phyloP scores from a whole-genome alignment of 208 protist species.

The Trypanosoma platydactyli region DNA sequence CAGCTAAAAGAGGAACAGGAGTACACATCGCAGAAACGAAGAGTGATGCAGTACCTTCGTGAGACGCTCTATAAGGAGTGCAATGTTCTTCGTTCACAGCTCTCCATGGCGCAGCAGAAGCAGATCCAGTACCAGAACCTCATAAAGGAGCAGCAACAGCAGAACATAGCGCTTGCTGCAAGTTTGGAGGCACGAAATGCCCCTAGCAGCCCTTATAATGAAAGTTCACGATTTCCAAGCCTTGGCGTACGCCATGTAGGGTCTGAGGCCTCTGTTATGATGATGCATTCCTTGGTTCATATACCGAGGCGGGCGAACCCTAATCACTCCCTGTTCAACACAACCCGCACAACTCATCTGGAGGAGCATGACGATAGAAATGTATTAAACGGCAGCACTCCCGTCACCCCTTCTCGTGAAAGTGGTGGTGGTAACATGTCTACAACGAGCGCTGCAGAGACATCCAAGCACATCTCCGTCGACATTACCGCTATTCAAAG shows the following conservation, averaged over 20 bases:
- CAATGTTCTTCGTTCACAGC: conserved; percentile 73
- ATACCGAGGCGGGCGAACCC: background rate
- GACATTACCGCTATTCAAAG: conserved; percentile 75
- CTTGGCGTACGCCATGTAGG: background rate
- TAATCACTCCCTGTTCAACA: conserved; percentile 6
- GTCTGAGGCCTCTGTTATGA: conserved; percentile 10
- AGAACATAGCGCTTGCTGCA: conserved; percentile 12
- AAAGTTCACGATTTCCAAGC: conserved; percentile 1
- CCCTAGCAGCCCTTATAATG: background rate
- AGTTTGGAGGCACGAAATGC: conserved; percentile 4
- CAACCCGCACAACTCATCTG: background rate
- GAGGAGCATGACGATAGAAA: conserved; percentile 18
- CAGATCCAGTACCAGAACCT: conserved; percentile 23
- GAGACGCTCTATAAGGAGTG: conserved; percentile 83
- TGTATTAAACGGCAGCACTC: background rate
- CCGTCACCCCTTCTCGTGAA: background rate
- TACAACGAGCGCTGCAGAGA: conserved; percentile 1
- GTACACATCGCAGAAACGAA: conserved; percentile 55
- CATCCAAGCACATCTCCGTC: conserved; percentile 11
- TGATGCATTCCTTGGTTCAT: background rate
- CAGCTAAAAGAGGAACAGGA: conserved; percentile 58
- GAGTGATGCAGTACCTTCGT: conserved; percentile 80
- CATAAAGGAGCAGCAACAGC: conserved; percentile 39
- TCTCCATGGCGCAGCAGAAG: conserved; percentile 47
- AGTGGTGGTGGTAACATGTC: background rate